Conservation (phyloP, 1,284 basidiomycete species). For the Cryptococcus sp. region DNA sequence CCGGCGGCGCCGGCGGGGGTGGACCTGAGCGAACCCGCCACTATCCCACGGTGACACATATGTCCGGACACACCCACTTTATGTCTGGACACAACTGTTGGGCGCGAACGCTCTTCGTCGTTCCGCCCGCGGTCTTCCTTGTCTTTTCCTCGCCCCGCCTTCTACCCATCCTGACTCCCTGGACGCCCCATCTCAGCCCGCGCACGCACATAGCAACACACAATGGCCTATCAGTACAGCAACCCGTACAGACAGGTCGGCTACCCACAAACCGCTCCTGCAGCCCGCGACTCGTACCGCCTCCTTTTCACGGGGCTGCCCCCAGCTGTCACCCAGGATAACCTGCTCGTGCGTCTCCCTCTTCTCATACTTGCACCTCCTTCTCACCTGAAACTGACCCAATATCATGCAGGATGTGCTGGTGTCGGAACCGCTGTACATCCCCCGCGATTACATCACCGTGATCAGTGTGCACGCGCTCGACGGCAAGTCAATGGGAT, state of each 20-base stretch:
- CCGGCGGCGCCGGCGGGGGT: no score
- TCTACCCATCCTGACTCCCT: neutral
- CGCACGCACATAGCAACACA: neutral
- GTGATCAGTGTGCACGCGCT: slow-evolving; percentile 11
- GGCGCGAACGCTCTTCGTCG: neutral
- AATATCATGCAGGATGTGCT: no score
- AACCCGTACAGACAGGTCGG: neutral
- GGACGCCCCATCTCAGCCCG: neutral
- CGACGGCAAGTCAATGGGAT: slow-evolving; percentile 12
- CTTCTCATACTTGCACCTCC: no score
- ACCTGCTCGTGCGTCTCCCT: no score
- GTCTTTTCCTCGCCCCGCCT: no score
- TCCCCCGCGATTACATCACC: no score
- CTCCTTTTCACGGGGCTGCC: slow-evolving; percentile 1
- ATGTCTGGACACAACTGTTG: neutral
- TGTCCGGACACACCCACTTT: neutral
- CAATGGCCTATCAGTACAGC: slow-evolving; percentile 1
- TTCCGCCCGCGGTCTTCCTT: neutral
- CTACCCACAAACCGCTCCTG: no score
- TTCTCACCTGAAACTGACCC: no score
- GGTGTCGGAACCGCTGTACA: no score
- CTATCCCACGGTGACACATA: neutral
- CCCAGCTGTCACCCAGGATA: neutral
- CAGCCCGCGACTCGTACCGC: no score
- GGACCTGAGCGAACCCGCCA: no score